Percentiles rank a stretch among this genome's conserved stretches.
These are phyloP conservation scores for Zarea fungicola DNA, from an alignment of 2,329 filamentous ascomycete genomes.

Conservation along the genomic window DNA sequence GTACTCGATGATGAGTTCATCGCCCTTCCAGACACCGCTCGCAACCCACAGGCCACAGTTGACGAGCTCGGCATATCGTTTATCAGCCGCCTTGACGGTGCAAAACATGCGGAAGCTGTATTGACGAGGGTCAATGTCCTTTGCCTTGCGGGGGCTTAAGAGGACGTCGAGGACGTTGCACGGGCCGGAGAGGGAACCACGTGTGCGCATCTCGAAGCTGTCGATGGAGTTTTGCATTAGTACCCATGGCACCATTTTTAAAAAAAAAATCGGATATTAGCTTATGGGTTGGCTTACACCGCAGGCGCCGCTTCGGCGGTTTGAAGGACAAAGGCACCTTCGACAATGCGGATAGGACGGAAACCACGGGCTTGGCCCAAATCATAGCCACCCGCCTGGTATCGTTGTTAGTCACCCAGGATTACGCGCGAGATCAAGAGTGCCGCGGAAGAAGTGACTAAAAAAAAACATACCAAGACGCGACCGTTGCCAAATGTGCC, in stretches of 20 bases:
- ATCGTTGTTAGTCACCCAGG: not conserved
- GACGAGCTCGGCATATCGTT: constrained; percentile 42
- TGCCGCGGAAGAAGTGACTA: not conserved
- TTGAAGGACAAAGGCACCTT: constrained; percentile 45
- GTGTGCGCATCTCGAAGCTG: constrained; percentile 40
- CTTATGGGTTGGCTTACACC: constrained; percentile 30
- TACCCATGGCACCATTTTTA: too few species aligned
- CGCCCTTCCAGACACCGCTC: constrained; percentile 41
- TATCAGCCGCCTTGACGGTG: constrained; percentile 45
- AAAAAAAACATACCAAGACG: constrained; percentile 34
- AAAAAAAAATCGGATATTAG: too few species aligned
- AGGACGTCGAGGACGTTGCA: constrained; percentile 38
- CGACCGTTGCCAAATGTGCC: constrained; percentile 45
- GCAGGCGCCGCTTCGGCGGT: constrained; percentile 43
- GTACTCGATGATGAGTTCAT: constrained; percentile 43
- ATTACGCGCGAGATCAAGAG: not conserved
- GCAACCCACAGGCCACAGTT: constrained; percentile 48
- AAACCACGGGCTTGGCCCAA: constrained; percentile 37
- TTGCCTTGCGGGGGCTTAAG: constrained; percentile 31
- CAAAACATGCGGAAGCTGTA: constrained; percentile 46
- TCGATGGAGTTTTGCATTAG: not conserved
- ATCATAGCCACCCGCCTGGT: constrained; percentile 37
- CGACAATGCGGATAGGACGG: constrained; percentile 37
- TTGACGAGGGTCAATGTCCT: constrained; percentile 36
- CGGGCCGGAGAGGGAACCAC: constrained; percentile 43